A percentile compares a stretch with the other conserved stretches of the same genome.
Conservation (phyloP, 23 red algal species). For the Agarophyton chilense region DNA sequence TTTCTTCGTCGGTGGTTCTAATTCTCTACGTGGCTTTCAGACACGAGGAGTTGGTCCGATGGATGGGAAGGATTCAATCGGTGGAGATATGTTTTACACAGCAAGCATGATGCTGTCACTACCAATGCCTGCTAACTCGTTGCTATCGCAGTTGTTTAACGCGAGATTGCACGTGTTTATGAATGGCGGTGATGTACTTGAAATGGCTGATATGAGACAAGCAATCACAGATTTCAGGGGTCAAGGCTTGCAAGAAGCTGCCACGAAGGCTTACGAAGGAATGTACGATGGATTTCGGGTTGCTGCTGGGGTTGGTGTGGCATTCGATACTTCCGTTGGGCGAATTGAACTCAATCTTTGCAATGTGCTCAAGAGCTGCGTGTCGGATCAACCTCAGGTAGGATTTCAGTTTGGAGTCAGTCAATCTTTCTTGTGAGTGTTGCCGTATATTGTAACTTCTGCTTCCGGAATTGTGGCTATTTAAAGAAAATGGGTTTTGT, state of each 20-base stretch:
- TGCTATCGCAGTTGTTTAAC: constrained; percentile 63
- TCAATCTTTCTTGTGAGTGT: constrained; percentile 72
- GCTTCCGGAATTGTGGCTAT: not conserved
- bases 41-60: constrained; percentile 78
- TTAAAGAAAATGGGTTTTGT: not conserved
- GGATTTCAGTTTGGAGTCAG: constrained; percentile 88
- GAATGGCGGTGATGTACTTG: constrained; percentile 72
- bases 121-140: constrained; percentile 40
- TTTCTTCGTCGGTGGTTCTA: constrained; percentile 86
- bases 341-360: constrained; percentile 83
- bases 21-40: constrained; percentile 82
- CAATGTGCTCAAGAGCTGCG: constrained; percentile 57
- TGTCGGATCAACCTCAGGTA: constrained; percentile 45
- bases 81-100: constrained; percentile 88
- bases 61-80: constrained; percentile 81
- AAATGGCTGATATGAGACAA: constrained; percentile 33
- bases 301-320: constrained; percentile 77
- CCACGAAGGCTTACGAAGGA: not conserved
- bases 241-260: not conserved
- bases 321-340: constrained; percentile 65
- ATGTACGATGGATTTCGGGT: constrained; percentile 45
- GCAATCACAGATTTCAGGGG: not conserved
- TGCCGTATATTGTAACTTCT: not conserved
- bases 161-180: constrained; percentile 73
- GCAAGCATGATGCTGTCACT: constrained; percentile 60